Evolutionary conservation across 305 asterid genomes (phyloP), one percentile per base, ranked within the genome.

Genomic region (Vinca major): DNA sequence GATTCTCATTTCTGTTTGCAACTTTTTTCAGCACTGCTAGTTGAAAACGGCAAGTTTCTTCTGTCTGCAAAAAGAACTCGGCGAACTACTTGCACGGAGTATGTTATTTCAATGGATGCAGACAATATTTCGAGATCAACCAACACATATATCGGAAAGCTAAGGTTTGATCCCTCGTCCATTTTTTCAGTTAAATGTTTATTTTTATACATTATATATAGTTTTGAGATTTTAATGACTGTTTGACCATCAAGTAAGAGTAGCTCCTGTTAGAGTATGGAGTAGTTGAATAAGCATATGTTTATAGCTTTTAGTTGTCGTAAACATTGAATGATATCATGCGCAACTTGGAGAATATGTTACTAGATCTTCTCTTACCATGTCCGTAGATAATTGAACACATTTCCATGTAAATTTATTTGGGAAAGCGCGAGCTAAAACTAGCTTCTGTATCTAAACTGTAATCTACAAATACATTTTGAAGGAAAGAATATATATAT

Each of bases 21-120:
- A 58, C 62, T 48, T 40, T 39, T 61, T 72, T 76, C 85, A 88
- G 97, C 95, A 72, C 78, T 89, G 86, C 80, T 90, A 54, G 97
- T 88, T 69, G 97, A 90, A 80, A 89, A 89, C 66, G 98, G 98
- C 61, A 92, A 92, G 83, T 92, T 92, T 75, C 97, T 92, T 72
- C 98, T 92, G 78, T 88, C 95, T 63, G 95, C 98, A 52, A 92
- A 88, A 83, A 81, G 97, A 78, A 88, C 95, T 36, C 91, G 96
- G 49, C 79, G 97, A 70, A 92, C 97, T 66, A 89, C 97, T 26
- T 92, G 88, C 84, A 92, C 96, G 0, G 98, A 92, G 82, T 92
- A 92, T 78, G 84, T 89, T 57, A 88, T 92, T 80, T 89, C 98
- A 41, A 92, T 86, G 88, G 92, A 92, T 68, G 96, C 96, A 11